Evolutionary conservation across 192 early-diverging fungal species (phyloP).

Genomic region (Jimgerdemannia flammicorona): DNA sequence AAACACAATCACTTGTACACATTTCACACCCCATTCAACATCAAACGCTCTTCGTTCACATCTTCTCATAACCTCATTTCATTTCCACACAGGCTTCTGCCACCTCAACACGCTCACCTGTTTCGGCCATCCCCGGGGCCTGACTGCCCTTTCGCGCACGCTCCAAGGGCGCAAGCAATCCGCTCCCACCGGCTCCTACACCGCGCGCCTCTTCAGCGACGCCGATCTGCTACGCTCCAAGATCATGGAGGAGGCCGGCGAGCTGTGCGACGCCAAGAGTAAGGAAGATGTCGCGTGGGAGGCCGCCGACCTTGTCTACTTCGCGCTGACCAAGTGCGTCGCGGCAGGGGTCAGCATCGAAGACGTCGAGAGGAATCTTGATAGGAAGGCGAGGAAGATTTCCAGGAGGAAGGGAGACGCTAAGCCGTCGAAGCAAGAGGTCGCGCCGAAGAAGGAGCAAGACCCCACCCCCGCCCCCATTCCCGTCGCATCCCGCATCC

Average conservation of each 20-base stretch:
- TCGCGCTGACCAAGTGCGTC: conserved; percentile 86
- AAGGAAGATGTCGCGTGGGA: conserved; percentile 89
- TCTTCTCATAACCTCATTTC: neutral
- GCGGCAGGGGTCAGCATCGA: conserved; percentile 73
- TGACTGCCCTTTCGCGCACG: conserved; percentile 67
- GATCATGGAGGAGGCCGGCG: conserved; percentile 94
- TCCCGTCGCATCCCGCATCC: conserved; percentile 53
- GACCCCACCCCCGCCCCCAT: conserved; percentile 22
- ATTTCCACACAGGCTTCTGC: conserved; percentile 72
- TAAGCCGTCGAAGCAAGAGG: conserved; percentile 52
- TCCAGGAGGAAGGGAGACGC: conserved; percentile 87
- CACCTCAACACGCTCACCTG: conserved; percentile 89
- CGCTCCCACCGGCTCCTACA: conserved; percentile 92
- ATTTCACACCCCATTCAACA: conserved; percentile 8
- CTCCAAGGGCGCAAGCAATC: conserved; percentile 62
- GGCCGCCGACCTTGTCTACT: conserved; percentile 95
- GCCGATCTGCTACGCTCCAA: conserved; percentile 79
- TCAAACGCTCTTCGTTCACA: conserved; percentile 7
- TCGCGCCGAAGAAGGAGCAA: conserved; percentile 3
- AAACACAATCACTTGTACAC: neutral
- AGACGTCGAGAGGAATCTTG: conserved; percentile 87
- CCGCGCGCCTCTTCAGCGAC: conserved; percentile 83
- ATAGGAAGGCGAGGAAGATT: conserved; percentile 79
- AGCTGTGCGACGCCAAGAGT: conserved; percentile 76
- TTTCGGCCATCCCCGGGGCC: conserved; percentile 79